A percentile compares a stretch with the other conserved stretches of the same genome.
phyloP scores from a whole-genome alignment of 2,329 filamentous ascomycete genomes.

The Harringtonia aguacate region DNA sequence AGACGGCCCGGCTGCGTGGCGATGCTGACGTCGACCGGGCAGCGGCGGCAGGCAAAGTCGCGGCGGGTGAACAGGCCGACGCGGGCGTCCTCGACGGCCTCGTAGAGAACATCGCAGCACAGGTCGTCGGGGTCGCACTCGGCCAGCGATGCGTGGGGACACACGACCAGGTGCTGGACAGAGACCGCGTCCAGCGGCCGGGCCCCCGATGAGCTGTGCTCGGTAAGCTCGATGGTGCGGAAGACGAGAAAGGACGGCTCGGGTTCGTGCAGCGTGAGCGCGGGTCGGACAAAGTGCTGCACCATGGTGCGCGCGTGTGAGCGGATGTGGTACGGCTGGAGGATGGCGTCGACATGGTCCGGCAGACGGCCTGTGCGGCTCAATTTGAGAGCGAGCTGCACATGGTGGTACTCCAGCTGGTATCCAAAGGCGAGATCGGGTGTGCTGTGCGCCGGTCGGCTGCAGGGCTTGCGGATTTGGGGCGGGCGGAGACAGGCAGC shows the following conservation, averaged over 20 bases:
- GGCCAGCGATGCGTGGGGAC: constrained; percentile 1
- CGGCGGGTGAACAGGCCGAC: neutral
- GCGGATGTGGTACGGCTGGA: neutral
- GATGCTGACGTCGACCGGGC: constrained; percentile 2
- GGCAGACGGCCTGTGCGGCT: neutral
- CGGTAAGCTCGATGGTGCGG: neutral
- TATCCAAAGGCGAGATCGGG: constrained; percentile 1
- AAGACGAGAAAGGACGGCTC: constrained; percentile 1
- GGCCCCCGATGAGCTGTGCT: neutral
- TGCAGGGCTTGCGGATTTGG: neutral
- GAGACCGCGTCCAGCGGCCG: neutral
- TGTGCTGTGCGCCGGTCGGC: neutral
- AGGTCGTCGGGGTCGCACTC: neutral
- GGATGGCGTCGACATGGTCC: neutral
- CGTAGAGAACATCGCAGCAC: neutral
- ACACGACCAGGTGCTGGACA: neutral
- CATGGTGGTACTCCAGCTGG: constrained; percentile 4
- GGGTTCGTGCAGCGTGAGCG: neutral
- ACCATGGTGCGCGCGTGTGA: neutral
- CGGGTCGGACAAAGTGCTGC: neutral
- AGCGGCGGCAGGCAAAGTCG: constrained; percentile 2
- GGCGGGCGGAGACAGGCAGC: neutral
- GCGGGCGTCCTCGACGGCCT: neutral
- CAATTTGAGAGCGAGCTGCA: constrained; percentile 3
- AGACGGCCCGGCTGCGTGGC: neutral